Evolutionary conservation across 352 stramenopile genomes (phyloP).

Genomic region (Blastocystis sp.): DNA sequence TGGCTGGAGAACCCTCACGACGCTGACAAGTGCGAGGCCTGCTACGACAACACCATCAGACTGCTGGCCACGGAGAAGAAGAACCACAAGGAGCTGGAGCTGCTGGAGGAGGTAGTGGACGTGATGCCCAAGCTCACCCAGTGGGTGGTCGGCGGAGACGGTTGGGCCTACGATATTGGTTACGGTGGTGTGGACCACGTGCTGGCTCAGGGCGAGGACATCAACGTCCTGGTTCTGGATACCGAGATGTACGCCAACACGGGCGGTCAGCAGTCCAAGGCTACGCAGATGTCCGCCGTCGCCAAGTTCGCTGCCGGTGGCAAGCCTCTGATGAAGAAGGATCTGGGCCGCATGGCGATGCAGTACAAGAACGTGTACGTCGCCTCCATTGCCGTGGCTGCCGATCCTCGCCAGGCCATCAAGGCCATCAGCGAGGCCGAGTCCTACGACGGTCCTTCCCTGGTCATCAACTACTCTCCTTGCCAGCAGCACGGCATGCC

Average conservation of each 20-base stretch:
- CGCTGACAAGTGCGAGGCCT: slow-evolving; percentile 73
- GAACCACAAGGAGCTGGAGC: slow-evolving; percentile 70
- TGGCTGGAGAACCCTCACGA: slow-evolving; percentile 76
- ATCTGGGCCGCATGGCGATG: slow-evolving; percentile 65
- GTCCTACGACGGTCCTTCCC: slow-evolving; percentile 51
- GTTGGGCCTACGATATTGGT: slow-evolving; percentile 78
- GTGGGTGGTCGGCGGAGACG: slow-evolving; percentile 78
- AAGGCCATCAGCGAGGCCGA: slow-evolving; percentile 64
- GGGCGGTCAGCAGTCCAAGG: slow-evolving; percentile 65
- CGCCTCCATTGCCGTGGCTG: slow-evolving; percentile 52
- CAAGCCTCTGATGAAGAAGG: slow-evolving; percentile 68
- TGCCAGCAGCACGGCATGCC: slow-evolving; percentile 56
- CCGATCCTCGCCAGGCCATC: slow-evolving; percentile 52
- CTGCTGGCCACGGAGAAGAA: slow-evolving; percentile 69
- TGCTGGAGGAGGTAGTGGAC: slow-evolving; percentile 75
- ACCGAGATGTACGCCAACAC: slow-evolving; percentile 76
- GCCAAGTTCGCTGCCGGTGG: slow-evolving; percentile 61
- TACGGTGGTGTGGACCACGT: slow-evolving; percentile 76
- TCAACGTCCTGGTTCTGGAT: slow-evolving; percentile 78
- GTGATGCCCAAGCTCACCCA: slow-evolving; percentile 76
- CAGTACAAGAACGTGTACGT: slow-evolving; percentile 68
- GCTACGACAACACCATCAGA: slow-evolving; percentile 73
- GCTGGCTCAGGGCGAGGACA: slow-evolving; percentile 75
- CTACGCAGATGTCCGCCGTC: slow-evolving; percentile 60
- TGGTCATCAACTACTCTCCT: slow-evolving; percentile 58